Percentiles rank a stretch among this genome's conserved stretches.
Evolutionary conservation across 2,329 filamentous ascomycete species (phyloP).

Genomic region (Lachnellula suecica): DNA sequence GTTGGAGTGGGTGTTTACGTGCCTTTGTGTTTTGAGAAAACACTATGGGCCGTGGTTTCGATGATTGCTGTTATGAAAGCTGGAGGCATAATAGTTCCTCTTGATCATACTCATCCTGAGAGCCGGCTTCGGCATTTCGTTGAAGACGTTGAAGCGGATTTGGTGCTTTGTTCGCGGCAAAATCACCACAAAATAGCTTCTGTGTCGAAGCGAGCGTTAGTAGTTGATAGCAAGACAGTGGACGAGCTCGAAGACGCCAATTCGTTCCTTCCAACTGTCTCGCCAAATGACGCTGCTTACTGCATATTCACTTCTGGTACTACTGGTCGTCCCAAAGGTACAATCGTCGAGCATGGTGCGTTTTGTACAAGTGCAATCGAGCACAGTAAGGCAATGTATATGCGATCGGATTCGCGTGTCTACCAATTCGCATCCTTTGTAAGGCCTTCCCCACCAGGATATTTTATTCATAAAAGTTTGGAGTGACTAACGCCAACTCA

Average conservation of each 20-base stretch:
- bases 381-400: not conserved
- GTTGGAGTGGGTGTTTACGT: constrained; percentile 18
- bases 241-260: not conserved
- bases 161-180: constrained; percentile 10
- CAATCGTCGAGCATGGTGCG: constrained; percentile 34
- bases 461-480: not conserved
- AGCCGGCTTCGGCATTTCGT: constrained; percentile 18
- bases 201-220: constrained; percentile 1
- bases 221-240: not conserved
- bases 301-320: constrained; percentile 31
- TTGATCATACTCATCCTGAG: constrained; percentile 30
- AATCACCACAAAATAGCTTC: not conserved
- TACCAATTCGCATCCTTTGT: constrained; percentile 2
- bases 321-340: constrained; percentile 44
- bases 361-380: constrained; percentile 17
- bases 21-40: constrained; percentile 30
- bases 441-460: not conserved
- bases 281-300: constrained; percentile 33
- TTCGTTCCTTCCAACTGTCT: not conserved
- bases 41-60: constrained; percentile 23
- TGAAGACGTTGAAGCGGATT: constrained; percentile 1
- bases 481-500: not conserved
- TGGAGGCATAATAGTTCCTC: constrained; percentile 29
- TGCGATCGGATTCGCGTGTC: not conserved
- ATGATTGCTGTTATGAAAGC: constrained; percentile 28